Base-by-base conservation (phyloP, 768 basidiomycete species). In the Lentinula boryana region DNA sequence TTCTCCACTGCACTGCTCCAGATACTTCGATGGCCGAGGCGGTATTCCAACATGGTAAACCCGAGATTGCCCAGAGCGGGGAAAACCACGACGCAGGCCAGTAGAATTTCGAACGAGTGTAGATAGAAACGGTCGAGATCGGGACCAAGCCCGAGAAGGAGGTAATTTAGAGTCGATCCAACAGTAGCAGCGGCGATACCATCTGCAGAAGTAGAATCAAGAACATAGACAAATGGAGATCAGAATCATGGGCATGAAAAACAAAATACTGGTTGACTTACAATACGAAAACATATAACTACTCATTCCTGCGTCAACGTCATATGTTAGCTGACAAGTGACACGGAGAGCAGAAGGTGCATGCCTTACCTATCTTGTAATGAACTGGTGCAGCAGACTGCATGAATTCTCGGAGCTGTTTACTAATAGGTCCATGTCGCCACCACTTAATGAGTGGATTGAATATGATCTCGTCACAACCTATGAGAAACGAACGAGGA, bases 371-470 rank as follows among this genome's bases (percentile, higher is more conserved):
- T 63, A 91, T 80, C 77, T 92, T 91, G 78, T 92, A 91, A 68
- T 92, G 89, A 1, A 90, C 76, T 1, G 90, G 90, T 2, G 88
- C 89, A 27, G 68, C 68, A 2, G 87, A 88, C 89, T 89, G 91
- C 36, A 91, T 75, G 70, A 92, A 92, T 36, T 76, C 79, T 43
- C 85, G 81, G 35, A 92, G 77, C 70, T 91, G 88, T 59, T 78
- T 75, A 63, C 86, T 92, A 72, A 96, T 87, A 4, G 92, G 93
- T 2, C 93, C 93, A 56, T 78, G 71, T 56, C 75, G 75, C 82
- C 84, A 87, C 93, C 92, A 95, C 36, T 82, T 72, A 56, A 86
- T 78, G 56, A 95, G 56, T 0, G 94, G 94, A 68, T 93, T 88
- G 79, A 95, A 93, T 64, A 94, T 83, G 60, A 95, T 84, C 74